Conservation (phyloP, 768 basidiomycete genomes). For the Boletus subcaerulescens region DNA sequence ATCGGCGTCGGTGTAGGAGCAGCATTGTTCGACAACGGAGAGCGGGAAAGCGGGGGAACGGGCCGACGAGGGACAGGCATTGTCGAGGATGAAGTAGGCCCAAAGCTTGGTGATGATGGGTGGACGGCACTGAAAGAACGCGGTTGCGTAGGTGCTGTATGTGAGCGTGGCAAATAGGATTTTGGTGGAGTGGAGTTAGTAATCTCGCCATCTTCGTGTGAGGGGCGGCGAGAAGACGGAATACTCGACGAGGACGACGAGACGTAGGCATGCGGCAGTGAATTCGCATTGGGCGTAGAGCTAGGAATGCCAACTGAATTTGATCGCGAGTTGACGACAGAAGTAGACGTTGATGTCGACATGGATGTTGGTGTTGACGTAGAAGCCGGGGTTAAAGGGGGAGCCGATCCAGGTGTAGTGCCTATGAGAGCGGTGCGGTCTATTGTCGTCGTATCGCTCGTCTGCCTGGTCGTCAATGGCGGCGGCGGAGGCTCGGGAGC, state of each 20-base stretch:
- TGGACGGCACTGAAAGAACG: conserved; percentile 39
- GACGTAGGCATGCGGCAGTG: neutral
- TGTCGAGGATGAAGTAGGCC: conserved; percentile 21
- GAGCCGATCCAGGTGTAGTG: neutral
- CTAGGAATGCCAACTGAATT: conserved; percentile 21
- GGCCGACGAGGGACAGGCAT: conserved; percentile 29
- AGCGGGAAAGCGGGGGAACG: conserved; percentile 31
- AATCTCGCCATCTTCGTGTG: conserved; percentile 57
- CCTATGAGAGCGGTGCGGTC: neutral
- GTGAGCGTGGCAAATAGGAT: conserved; percentile 36
- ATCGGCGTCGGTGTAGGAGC: conserved; percentile 20
- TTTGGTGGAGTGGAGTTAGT: conserved; percentile 36
- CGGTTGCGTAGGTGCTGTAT: conserved; percentile 47
- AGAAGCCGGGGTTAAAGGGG: conserved; percentile 6
- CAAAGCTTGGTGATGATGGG: conserved; percentile 24
- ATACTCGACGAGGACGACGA: conserved; percentile 7
- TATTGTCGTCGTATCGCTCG: conserved; percentile 10
- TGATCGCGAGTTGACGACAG: conserved; percentile 22
- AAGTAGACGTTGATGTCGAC: conserved; percentile 25
- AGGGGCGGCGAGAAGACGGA: conserved; percentile 27
- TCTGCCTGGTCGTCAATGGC: conserved; percentile 27
- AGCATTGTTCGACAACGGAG: conserved; percentile 24
- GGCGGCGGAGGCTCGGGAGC: conserved; percentile 33
- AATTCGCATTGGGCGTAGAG: conserved; percentile 4
- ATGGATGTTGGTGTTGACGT: conserved; percentile 13